Conservation (phyloP, 345 rosid species). For the Eutrema japonicum region DNA sequence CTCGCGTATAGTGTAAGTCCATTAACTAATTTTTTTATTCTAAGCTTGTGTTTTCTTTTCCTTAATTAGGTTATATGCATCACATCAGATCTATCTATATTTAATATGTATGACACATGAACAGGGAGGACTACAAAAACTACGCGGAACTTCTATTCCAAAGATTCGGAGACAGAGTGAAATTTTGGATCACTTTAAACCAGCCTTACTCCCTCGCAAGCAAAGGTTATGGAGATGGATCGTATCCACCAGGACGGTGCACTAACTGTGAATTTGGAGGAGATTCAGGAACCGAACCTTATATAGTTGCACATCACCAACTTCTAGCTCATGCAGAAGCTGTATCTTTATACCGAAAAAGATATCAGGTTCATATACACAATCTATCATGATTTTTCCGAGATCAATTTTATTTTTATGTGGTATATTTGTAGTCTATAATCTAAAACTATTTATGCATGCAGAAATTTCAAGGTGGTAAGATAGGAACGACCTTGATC, state of each 20-base stretch:
- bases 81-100: background rate
- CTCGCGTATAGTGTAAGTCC: slow-evolving; percentile 41
- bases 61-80: background rate
- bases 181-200: slow-evolving; percentile 51
- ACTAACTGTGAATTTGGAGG: slow-evolving; percentile 32
- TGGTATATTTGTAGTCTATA: background rate
- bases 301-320: slow-evolving; percentile 44
- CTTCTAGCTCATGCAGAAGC: slow-evolving; percentile 52
- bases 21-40: background rate
- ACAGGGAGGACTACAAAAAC: slow-evolving; percentile 50
- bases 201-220: slow-evolving; percentile 39
- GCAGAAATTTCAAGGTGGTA: slow-evolving; percentile 34
- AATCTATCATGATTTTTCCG: too few species aligned
- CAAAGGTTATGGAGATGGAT: slow-evolving; percentile 37
- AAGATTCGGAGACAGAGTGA: slow-evolving; percentile 50
- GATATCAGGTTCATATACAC: slow-evolving; percentile 30
- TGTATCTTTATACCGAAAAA: slow-evolving; percentile 37
- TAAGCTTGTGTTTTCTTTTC: background rate
- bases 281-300: slow-evolving; percentile 52
- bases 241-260: slow-evolving; percentile 43
- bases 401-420: background rate
- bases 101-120: background rate
- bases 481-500: slow-evolving; percentile 29
- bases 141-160: slow-evolving; percentile 56
- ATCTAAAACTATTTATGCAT: background rate